Conservation (phyloP, 108 stramenopile genomes). For the Skeletonema marinoi region DNA sequence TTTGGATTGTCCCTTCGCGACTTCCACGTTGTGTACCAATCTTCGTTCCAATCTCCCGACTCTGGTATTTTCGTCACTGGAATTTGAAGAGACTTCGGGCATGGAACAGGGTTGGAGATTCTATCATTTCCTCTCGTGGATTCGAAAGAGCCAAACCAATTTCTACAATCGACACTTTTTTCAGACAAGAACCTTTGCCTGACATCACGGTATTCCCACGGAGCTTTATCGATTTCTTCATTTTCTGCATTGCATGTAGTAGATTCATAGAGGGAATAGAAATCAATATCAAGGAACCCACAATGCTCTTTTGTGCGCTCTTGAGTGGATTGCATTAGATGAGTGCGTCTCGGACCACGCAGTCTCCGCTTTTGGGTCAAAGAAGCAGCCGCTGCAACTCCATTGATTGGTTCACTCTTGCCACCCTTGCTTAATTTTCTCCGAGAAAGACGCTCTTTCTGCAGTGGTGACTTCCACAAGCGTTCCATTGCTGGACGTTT, state of each 20-base stretch:
- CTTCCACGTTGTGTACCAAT: constrained; percentile 78
- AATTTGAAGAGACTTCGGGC: constrained; percentile 76
- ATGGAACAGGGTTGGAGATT: constrained; percentile 57
- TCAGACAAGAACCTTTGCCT: constrained; percentile 79
- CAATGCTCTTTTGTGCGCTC: constrained; percentile 58
- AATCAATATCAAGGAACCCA: constrained; percentile 69
- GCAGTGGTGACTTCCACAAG: constrained; percentile 47
- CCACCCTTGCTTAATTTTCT: not conserved
- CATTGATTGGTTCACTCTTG: constrained; percentile 11
- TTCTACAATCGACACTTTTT: constrained; percentile 70
- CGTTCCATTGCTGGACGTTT: not conserved
- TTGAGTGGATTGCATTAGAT: constrained; percentile 21
- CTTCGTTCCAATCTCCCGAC: constrained; percentile 73
- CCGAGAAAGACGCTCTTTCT: constrained; percentile 8
- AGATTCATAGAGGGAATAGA: constrained; percentile 75
- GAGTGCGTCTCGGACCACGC: constrained; percentile 9
- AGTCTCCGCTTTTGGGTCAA: constrained; percentile 9
- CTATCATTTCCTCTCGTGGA: constrained; percentile 57
- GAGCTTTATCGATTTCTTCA: constrained; percentile 53
- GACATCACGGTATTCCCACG: constrained; percentile 83
- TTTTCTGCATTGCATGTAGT: constrained; percentile 43
- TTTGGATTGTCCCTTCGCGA: constrained; percentile 49
- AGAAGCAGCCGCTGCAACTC: constrained; percentile 19
- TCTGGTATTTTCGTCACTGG: constrained; percentile 63
- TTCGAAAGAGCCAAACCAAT: constrained; percentile 77